A percentile compares a stretch with the other conserved stretches of the same genome.
These are phyloP conservation scores for Hericium coralloides DNA, from an alignment of 768 basidiomycete species.

Conservation along the genomic window DNA sequence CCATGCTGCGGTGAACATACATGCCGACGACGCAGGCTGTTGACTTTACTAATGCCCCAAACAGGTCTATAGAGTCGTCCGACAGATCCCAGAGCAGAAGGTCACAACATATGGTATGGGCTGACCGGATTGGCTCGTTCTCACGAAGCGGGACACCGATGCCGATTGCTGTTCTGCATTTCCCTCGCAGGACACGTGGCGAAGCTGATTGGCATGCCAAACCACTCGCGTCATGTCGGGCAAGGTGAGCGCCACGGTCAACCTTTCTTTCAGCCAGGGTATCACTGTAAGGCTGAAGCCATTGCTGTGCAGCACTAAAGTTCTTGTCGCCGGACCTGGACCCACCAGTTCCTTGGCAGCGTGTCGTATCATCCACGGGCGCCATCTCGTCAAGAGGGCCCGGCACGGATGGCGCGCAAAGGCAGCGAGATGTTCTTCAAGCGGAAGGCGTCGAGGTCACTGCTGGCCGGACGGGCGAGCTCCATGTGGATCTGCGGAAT, in stretches of 20 bases:
- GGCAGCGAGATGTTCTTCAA: slow-evolving; percentile 68
- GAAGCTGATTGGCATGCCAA: slow-evolving; percentile 72
- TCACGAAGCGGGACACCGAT: neutral
- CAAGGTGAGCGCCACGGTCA: slow-evolving; percentile 41
- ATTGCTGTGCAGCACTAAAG: slow-evolving; percentile 54
- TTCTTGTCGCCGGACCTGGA: slow-evolving; percentile 49
- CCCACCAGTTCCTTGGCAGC: slow-evolving; percentile 75
- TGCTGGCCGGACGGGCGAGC: slow-evolving; percentile 42
- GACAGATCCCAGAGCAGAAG: slow-evolving; percentile 54
- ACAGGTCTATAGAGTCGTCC: slow-evolving; percentile 67
- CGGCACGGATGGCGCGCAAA: slow-evolving; percentile 67
- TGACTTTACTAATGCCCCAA: neutral
- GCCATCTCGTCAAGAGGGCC: slow-evolving; percentile 78
- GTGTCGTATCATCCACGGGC: slow-evolving; percentile 65
- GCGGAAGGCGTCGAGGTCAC: slow-evolving; percentile 78
- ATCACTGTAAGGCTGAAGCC: neutral
- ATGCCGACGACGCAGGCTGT: neutral
- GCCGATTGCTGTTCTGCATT: neutral
- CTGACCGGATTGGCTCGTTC: neutral
- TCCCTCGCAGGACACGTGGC: slow-evolving; percentile 58
- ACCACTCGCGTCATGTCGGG: slow-evolving; percentile 72
- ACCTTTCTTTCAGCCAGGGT: neutral
- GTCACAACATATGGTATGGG: slow-evolving; percentile 70
- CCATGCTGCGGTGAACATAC: neutral
- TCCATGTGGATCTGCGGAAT: slow-evolving; percentile 44